These are phyloP conservation scores for Kappamyces sp. DNA, from an alignment of 192 early-diverging fungal species.

Conservation along the genomic window DNA sequence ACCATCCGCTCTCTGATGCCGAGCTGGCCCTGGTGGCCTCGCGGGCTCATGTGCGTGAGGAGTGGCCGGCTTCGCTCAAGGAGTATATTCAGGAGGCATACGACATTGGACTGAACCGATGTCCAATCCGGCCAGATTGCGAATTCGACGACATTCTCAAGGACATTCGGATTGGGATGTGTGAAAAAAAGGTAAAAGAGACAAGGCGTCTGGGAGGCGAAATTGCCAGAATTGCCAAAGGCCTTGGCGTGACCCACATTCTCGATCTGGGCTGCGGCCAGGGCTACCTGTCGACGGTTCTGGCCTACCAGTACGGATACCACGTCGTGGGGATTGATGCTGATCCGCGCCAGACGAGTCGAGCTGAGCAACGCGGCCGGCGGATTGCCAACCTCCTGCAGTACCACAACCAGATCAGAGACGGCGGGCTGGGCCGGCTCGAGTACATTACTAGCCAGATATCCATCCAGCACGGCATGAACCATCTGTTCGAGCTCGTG, in stretches of 20 bases:
- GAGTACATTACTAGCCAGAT: not conserved
- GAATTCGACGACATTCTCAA: conserved; percentile 35
- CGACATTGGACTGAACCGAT: conserved; percentile 1
- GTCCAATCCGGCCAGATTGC: not conserved
- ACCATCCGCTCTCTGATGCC: too few species aligned
- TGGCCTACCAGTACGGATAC: conserved; percentile 61
- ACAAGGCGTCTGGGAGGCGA: conserved; percentile 54
- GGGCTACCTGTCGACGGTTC: conserved; percentile 61
- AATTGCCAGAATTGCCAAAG: conserved; percentile 48
- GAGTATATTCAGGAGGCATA: not conserved
- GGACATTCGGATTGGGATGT: conserved; percentile 64
- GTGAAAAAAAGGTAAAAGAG: conserved; percentile 67
- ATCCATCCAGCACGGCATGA: too few species aligned
- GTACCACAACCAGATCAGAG: conserved; percentile 8
- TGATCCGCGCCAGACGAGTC: conserved; percentile 63
- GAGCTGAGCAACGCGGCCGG: conserved; percentile 57
- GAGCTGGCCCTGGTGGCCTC: too few species aligned
- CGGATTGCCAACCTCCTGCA: conserved; percentile 39
- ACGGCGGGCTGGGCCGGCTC: not conserved
- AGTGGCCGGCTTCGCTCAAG: conserved; percentile 15
- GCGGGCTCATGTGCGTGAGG: not conserved
- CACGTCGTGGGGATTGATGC: conserved; percentile 67
- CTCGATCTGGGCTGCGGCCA: conserved; percentile 76
- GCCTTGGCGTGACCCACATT: conserved; percentile 39
- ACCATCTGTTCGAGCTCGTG: too few species aligned